Evolutionary conservation across 73 alveolate species (phyloP).

Genomic region (Urostyla sp.): DNA sequence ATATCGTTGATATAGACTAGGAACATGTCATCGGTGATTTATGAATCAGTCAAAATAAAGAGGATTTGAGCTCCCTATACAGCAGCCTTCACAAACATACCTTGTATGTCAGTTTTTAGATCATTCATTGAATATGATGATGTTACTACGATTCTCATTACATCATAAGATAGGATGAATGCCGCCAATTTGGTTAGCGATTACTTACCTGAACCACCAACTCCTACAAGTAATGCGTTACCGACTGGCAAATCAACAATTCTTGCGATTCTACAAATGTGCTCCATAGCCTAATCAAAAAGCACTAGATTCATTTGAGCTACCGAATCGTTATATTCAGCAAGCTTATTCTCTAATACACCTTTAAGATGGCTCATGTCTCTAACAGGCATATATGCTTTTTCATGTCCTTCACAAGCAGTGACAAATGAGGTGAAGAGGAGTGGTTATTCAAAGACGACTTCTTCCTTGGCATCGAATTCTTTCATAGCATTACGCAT

Average conservation of each 20-base stretch:
- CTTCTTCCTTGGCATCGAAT: slow-evolving; percentile 85
- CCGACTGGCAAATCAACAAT: slow-evolving; percentile 97
- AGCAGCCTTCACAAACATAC: slow-evolving; percentile 97
- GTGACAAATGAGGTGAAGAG: slow-evolving; percentile 92
- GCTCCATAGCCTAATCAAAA: slow-evolving; percentile 98
- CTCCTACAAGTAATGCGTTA: slow-evolving; percentile 99
- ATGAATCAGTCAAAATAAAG: slow-evolving; percentile 98
- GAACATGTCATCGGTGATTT: slow-evolving; percentile 98
- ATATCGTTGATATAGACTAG: slow-evolving; percentile 98
- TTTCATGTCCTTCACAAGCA: slow-evolving; percentile 82
- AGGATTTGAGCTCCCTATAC: slow-evolving; percentile 94
- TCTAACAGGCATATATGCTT: slow-evolving; percentile 79
- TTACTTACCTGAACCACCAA: slow-evolving; percentile 99
- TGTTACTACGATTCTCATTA: slow-evolving; percentile 95
- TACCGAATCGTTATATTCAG: slow-evolving; percentile 94
- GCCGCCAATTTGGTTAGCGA: slow-evolving; percentile 96
- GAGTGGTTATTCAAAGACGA: slow-evolving; percentile 79
- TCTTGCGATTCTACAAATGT: slow-evolving; percentile 97
- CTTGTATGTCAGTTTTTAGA: slow-evolving; percentile 93
- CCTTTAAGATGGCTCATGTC: slow-evolving; percentile 86
- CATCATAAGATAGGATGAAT: slow-evolving; percentile 96
- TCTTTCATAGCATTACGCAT: slow-evolving; percentile 58
- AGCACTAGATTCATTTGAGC: slow-evolving; percentile 99
- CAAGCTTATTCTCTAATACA: slow-evolving; percentile 93
- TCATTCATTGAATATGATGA: slow-evolving; percentile 94